Base-by-base conservation (phyloP, 345 rosid genomes). In the Syzygium jambos region DNA sequence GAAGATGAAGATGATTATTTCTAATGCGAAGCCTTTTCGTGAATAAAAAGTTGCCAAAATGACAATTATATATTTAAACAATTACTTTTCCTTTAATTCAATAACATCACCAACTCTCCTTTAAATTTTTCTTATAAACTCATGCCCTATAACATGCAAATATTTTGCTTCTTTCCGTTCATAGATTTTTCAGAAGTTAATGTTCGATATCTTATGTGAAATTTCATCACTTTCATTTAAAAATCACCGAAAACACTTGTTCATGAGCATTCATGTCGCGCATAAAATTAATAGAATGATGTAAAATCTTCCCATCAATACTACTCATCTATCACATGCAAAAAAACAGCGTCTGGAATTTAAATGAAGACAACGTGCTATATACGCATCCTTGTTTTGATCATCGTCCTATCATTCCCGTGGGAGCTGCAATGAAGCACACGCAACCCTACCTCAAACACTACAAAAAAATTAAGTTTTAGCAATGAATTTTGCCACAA, bases 61-160 rank as follows among this genome's bases (percentile, higher is more conserved):
- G 63, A 25, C 29, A 57, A n/a, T 61, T 61, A 61, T 6, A 34
- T 34, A 34, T 34, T 34, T 34, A 34, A 34, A 25, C 29, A 57
- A n/a, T 61, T 61, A 61, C 2, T 61, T 29, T n/a, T 61, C 38
- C 73, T 61, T 61, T n/a, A n/a, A 30, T 61, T 61, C 6, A 14
- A n/a, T 61, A n/a, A 61, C 38, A 61, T 13, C 73, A 0, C 73
- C 34, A 61, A 61, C 73, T n/a, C 17, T 61, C 34, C 29, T 57
- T 23, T 92, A 63, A 93, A 95, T 86, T 91, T 93, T 6, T 86
- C 91, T 14, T 3, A 61, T 61, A 27, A 27, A 59, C 12, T 61
- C 68, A 15, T 61, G 4, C 17, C 34, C 30, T 27, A 59, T 59
- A 27, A 27, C 29, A 27, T 11, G 4, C 2, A 11, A 27, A 59